These are phyloP conservation scores for Vaccinium darrowii DNA, from an alignment of 148 eudicot genomes.

Conservation along the genomic window DNA sequence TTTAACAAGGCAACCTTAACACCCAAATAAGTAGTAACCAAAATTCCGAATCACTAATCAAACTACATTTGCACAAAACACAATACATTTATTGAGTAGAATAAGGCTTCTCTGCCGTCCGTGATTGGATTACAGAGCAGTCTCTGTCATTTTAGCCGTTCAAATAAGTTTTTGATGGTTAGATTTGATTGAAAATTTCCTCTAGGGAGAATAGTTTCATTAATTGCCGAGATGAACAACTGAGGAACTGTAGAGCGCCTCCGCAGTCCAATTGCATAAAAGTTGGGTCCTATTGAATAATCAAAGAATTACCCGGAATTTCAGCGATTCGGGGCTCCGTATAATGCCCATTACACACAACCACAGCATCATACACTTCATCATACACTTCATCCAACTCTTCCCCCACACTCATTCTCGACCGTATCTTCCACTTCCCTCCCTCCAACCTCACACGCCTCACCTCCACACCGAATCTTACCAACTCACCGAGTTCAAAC, in stretches of 20 bases:
- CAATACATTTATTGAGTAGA: neutral
- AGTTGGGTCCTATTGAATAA: neutral
- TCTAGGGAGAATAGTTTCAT: too few relatives aligned
- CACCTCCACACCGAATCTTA: conserved; percentile 64
- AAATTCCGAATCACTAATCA: neutral
- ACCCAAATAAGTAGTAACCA: neutral
- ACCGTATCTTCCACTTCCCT: conserved; percentile 63
- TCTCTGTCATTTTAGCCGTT: too few relatives aligned
- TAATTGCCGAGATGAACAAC: too few relatives aligned
- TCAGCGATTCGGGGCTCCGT: conserved; percentile 81
- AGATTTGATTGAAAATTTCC: too few relatives aligned
- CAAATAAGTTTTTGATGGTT: too few relatives aligned
- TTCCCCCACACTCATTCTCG: conserved; percentile 23
- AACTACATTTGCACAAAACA: neutral
- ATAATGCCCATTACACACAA: conserved; percentile 90
- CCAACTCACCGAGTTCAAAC: conserved; percentile 57
- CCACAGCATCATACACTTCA: conserved; percentile 88
- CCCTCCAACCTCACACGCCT: conserved; percentile 45
- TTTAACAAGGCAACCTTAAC: neutral
- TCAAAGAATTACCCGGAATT: conserved; percentile 59
- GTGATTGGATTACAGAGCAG: neutral
- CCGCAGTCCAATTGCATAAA: neutral
- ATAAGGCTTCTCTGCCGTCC: too few relatives aligned
- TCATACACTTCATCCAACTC: conserved; percentile 63
- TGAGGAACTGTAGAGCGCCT: too few relatives aligned